Conservation (phyloP, 257 asterid species). For the Leptodermis oblonga region DNA sequence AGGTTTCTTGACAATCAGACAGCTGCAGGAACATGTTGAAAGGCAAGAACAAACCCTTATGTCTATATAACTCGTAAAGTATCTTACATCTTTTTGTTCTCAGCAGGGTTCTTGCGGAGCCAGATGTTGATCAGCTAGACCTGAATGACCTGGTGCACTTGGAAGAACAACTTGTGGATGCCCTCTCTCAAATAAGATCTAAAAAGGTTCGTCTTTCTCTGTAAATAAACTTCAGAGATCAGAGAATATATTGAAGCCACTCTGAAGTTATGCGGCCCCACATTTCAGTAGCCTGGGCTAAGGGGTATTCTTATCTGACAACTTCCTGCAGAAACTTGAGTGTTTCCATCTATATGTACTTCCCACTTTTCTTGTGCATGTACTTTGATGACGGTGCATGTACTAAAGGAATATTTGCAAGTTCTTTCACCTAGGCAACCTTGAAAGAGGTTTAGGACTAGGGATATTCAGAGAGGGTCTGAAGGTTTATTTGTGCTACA, state of each 20-base stretch:
- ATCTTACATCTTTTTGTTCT: neutral
- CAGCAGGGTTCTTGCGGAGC: slow-evolving; percentile 39
- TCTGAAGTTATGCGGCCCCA: neutral
- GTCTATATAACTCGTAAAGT: neutral
- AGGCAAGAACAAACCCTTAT: slow-evolving; percentile 26
- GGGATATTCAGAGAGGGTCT: neutral
- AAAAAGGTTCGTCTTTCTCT: slow-evolving; percentile 34
- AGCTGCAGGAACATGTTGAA: slow-evolving; percentile 46
- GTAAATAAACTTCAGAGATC: neutral
- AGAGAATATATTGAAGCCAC: neutral
- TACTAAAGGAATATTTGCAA: neutral
- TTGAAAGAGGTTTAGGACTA: neutral
- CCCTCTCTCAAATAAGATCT: slow-evolving; percentile 43
- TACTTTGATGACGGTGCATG: neutral
- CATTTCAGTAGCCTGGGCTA: neutral
- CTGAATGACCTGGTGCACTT: slow-evolving; percentile 39
- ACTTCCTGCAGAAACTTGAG: too few species aligned
- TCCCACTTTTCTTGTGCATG: neutral
- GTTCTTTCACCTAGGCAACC: neutral
- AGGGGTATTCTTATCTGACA: neutral
- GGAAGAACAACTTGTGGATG: slow-evolving; percentile 44
- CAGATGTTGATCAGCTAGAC: slow-evolving; percentile 30
- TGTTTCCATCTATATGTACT: too few species aligned
- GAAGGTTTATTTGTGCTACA: neutral
- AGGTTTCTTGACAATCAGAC: slow-evolving; percentile 26